Base-by-base conservation (phyloP, 2,329 filamentous ascomycete species). In the Alternaria atra region DNA sequence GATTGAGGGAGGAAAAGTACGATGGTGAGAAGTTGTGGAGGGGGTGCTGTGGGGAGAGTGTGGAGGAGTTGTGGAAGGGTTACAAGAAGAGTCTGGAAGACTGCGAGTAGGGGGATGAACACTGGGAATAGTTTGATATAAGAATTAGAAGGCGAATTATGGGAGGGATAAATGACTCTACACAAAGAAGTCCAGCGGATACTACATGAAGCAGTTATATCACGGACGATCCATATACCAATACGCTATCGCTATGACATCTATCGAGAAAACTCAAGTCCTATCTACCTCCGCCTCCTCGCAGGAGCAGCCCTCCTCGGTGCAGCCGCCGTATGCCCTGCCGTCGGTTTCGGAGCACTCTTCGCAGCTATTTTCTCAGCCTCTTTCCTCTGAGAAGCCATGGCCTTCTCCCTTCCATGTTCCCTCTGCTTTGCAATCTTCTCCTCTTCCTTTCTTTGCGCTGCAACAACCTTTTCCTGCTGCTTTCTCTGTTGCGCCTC, bases 31-130 rank as follows among this genome's bases (percentile, higher is more conserved):
- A 78, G 52, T 87, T 95, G 77, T 91, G 91, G 93, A 80, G 85
- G 5, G 83, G 85, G 65, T 81, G 94, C 27, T 86, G 92, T 69
- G 91, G 90, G 0, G 76, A 83, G 42, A 83, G 85, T 0, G 88
- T 97, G 1, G 82, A 86, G 44, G 82, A 89, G 64, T 80, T 97
- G 30, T 97, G 92, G 91, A 80, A 83, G 20, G 89, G 92, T 61
- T 97, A 97, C 79, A 84, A 81, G 29, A 73, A 78, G 64, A 80
- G 80, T 66, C 73, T 88, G 64, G 80, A 67, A 29, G 20, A 15
- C 2, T 1, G 1, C 15, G 20, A 35, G 13, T 50, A 35, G 32
- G 5, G 43, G 7, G 35, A 0, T 12, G 6, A 20, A 6, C 10
- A 25, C 10, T n/a, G 13, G 30, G 20, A 2, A n/a, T 5, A 13